Base-by-base conservation (phyloP, 1,284 basidiomycete species). In the Apiotrichum mycotoxinovorans region DNA sequence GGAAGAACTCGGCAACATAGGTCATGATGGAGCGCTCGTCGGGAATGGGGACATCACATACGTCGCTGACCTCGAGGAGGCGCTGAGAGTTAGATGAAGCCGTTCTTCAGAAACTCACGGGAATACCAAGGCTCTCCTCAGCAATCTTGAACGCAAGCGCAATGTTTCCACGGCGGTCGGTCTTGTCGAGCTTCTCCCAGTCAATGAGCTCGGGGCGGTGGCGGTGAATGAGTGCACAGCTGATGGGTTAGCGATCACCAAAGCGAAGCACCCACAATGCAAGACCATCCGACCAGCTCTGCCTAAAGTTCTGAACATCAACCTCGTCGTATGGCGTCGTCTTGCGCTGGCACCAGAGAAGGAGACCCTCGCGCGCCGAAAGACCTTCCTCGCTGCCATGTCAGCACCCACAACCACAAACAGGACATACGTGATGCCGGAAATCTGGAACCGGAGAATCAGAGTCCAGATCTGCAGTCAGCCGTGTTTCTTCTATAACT, bases 271-370 rank as follows among this genome's bases (percentile, higher is more conserved):
- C 87, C 71, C 77, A 94, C 91, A 98, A 80, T 46, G 95, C 95
- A 57, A 98, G 84, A 41, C 95, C 95, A 73, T 97, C 91, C 43
- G 87, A 87, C 87, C 91, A 98, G 70, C 90, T 93, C 42, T 84
- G 75, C 18, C 90, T 90, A 73, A 98, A 98, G 73, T 98, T 91
- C 77, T 90, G 85, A 10, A 98, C 91, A 54, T 96, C 80, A 20
- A 98, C 94, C 66, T 94, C 90, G n/a, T 58, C 58, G 78, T 98
- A 98, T 0, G 87, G 86, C 30, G 84, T 85, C 1, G 96, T 98
- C 79, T 96, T 96, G 55, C 95, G 85, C 72, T 98, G 95, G 80
- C 94, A 97, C 95, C 95, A 98, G 1, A 98, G 83, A 2, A 98
- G 80, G 15, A 98, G 83, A 43, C 93, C 95, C 74, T 98, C 96